phyloP scores from a whole-genome alignment of 108 stramenopile genomes.

The Skeletonema tropicum region DNA sequence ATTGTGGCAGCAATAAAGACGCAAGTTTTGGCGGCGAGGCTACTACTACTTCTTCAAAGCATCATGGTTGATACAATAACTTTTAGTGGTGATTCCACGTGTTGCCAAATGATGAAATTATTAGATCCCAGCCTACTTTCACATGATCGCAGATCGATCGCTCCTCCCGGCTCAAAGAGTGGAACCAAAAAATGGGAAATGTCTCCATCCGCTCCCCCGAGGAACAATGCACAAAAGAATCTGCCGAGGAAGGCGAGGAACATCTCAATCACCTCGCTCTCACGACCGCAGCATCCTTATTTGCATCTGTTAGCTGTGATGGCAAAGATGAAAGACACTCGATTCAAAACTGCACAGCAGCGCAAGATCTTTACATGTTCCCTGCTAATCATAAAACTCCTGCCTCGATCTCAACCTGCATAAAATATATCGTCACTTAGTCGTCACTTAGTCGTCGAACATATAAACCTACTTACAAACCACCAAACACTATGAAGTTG shows the following conservation, averaged over 20 bases:
- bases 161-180: not conserved
- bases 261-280: not conserved
- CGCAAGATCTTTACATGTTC: not conserved
- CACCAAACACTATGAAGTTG: not conserved
- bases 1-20: not conserved
- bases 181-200: no score
- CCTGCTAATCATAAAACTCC: not conserved
- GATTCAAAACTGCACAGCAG: not conserved
- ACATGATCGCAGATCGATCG: not conserved
- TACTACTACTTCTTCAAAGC: not conserved
- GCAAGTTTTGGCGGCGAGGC: not conserved
- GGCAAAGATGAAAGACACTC: not conserved
- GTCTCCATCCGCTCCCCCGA: no score
- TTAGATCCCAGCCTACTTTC: not conserved
- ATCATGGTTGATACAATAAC: not conserved
- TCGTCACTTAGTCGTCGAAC: no score
- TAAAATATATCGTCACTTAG: no score
- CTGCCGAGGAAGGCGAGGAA: no score
- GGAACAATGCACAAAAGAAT: no score
- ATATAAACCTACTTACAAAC: not conserved
- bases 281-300: no score
- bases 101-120: not conserved
- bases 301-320: no score
- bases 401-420: not conserved
- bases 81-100: conserved; percentile 1